Conservation (phyloP, 495 filamentous ascomycete genomes). For the Venustampulla echinocandica region DNA sequence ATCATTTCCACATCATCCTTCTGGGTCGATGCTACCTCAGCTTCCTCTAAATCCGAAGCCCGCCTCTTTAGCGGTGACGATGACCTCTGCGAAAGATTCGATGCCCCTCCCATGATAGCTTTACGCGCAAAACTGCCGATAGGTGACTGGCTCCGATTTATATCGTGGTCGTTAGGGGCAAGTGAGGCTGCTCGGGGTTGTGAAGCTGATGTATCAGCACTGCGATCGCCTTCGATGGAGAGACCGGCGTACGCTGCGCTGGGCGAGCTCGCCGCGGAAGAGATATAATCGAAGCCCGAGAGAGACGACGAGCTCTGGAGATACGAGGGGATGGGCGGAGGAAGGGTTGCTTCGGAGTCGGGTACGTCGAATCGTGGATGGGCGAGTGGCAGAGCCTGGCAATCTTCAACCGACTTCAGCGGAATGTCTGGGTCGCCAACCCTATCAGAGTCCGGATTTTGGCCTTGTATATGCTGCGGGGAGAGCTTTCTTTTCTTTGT, state of each 20-base stretch:
- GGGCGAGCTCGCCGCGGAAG: slow-evolving; percentile 55
- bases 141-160: slow-evolving; percentile 26
- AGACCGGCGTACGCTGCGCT: slow-evolving; percentile 66
- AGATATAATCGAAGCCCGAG: slow-evolving; percentile 40
- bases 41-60: slow-evolving; percentile 44
- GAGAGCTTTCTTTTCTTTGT: slow-evolving; percentile 83
- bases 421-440: slow-evolving; percentile 33
- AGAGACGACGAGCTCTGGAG: slow-evolving; percentile 41
- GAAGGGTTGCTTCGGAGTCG: slow-evolving; percentile 49
- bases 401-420: slow-evolving; percentile 33
- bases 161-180: slow-evolving; percentile 24
- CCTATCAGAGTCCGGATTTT: slow-evolving; percentile 27
- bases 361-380: slow-evolving; percentile 35
- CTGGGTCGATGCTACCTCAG: slow-evolving; percentile 15
- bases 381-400: slow-evolving; percentile 29
- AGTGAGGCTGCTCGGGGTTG: slow-evolving; percentile 10
- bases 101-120: slow-evolving; percentile 45
- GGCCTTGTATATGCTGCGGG: slow-evolving; percentile 39
- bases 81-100: slow-evolving; percentile 40
- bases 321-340: slow-evolving; percentile 37
- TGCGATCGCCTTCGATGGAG: slow-evolving; percentile 54
- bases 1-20: slow-evolving; percentile 44
- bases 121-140: slow-evolving; percentile 33
- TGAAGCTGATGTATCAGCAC: slow-evolving; percentile 32
- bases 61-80: slow-evolving; percentile 47